These are phyloP conservation scores for Biancaea sappan DNA, from an alignment of 306 rosid species.

Conservation along the genomic window DNA sequence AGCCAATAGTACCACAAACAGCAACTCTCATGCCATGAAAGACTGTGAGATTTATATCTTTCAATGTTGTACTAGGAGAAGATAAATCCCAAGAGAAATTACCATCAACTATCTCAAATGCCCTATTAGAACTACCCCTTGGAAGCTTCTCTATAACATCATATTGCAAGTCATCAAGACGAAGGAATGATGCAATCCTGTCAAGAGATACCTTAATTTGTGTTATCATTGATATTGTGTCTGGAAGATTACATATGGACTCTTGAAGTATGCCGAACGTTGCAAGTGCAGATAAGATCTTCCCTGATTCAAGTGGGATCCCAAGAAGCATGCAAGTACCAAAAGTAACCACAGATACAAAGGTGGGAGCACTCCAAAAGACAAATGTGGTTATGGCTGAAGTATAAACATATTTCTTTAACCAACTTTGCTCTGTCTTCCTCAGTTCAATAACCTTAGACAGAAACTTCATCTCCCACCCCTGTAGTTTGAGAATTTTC, in stretches of 20 bases:
- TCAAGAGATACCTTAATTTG: conserved; percentile 61
- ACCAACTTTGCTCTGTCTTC: conserved; percentile 47
- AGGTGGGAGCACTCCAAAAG: conserved; percentile 54
- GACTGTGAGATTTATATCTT: conserved; percentile 41
- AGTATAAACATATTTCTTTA: conserved; percentile 47
- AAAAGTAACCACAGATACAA: conserved; percentile 57
- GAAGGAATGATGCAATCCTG: conserved; percentile 52
- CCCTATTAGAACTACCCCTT: conserved; percentile 37
- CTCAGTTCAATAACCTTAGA: conserved; percentile 47
- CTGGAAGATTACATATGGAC: conserved; percentile 51
- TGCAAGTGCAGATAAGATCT: conserved; percentile 59
- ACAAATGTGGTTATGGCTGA: conserved; percentile 39
- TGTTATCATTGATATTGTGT: conserved; percentile 46
- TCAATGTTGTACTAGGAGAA: conserved; percentile 37
- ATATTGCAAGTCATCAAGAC: conserved; percentile 45
- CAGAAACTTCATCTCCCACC: conserved; percentile 71
- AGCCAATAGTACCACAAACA: conserved; percentile 60
- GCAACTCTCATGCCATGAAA: conserved; percentile 51
- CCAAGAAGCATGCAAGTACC: conserved; percentile 48
- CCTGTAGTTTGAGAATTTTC: conserved; percentile 68
- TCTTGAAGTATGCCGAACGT: conserved; percentile 54
- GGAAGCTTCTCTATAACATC: conserved; percentile 52
- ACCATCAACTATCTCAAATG: conserved; percentile 49
- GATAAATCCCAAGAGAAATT: conserved; percentile 57
- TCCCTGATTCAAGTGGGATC: conserved; percentile 61